Conservation (phyloP, 208 protist genomes). For the Wallacemonas rigidus region DNA sequence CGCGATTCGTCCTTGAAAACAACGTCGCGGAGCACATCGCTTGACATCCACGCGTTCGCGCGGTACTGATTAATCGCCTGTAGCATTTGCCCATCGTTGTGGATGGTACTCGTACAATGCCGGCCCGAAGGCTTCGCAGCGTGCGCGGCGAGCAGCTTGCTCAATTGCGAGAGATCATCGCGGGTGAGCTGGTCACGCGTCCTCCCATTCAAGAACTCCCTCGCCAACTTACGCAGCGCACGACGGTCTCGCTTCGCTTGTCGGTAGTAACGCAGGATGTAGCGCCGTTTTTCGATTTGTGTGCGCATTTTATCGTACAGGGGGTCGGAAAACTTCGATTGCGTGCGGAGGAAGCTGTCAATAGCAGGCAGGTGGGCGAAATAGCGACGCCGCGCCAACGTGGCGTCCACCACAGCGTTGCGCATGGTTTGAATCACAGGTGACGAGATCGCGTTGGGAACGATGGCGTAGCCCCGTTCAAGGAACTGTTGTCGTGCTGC, state of each 20-base stretch:
- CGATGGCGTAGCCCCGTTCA: slow-evolving; percentile 75
- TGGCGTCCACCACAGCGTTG: slow-evolving; percentile 40
- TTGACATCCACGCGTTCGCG: slow-evolving; percentile 90
- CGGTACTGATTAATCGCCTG: slow-evolving; percentile 81
- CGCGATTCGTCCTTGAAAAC: slow-evolving; percentile 32
- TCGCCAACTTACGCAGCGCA: slow-evolving; percentile 31
- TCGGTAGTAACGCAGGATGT: slow-evolving; percentile 54
- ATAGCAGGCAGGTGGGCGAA: slow-evolving; percentile 74
- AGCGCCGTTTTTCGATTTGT: slow-evolving; percentile 61
- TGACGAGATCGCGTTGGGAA: slow-evolving; percentile 44
- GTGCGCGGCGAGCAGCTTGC: slow-evolving; percentile 47
- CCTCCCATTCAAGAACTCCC: slow-evolving; percentile 54
- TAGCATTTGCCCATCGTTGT: slow-evolving; percentile 79
- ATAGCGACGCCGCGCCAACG: slow-evolving; percentile 45
- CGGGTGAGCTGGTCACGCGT: slow-evolving; percentile 50
- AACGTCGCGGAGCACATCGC: slow-evolving; percentile 32
- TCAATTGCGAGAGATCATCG: slow-evolving; percentile 78
- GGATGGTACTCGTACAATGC: slow-evolving; percentile 68
- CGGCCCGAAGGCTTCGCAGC: slow-evolving; percentile 41
- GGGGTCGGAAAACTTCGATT: slow-evolving; percentile 50
- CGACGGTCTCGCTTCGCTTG: slow-evolving; percentile 37
- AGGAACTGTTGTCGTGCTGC: slow-evolving; percentile 74
- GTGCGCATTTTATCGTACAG: slow-evolving; percentile 46
- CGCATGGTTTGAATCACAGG: slow-evolving; percentile 45
- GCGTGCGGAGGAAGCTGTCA: slow-evolving; percentile 57